phyloP scores from a whole-genome alignment of 2,329 filamentous ascomycete species.

The Trichophyton equinum region DNA sequence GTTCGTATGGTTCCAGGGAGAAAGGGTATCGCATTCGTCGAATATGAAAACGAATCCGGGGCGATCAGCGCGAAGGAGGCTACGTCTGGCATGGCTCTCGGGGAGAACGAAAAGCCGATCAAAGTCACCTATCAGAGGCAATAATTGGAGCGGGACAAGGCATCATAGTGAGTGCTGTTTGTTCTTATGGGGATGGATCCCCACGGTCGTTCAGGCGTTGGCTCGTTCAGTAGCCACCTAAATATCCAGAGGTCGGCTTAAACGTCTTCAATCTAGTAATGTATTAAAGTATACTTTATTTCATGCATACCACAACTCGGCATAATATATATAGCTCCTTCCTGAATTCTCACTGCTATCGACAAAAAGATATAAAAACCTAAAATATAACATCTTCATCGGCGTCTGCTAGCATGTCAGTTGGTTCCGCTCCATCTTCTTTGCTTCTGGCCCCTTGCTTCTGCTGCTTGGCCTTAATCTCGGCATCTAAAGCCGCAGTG shows the following conservation, averaged over 20 bases:
- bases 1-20: constrained; percentile 78
- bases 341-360: not conserved
- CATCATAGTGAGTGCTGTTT: not conserved
- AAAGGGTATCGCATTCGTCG: constrained; percentile 84
- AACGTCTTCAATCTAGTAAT: not conserved
- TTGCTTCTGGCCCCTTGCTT: constrained; percentile 16
- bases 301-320: not conserved
- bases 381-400: constrained; percentile 75
- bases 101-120: constrained; percentile 61
- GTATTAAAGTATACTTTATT: not conserved
- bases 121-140: constrained; percentile 96
- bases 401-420: constrained; percentile 56
- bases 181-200: not conserved
- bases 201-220: constrained; percentile 12
- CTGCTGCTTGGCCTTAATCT: constrained; percentile 62
- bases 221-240: not conserved
- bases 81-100: constrained; percentile 71
- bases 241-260: not conserved
- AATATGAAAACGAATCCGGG: constrained; percentile 81
- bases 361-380: not conserved
- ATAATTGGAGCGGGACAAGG: constrained; percentile 31
- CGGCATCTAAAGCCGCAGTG: constrained; percentile 56
- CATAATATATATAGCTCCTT: not conserved
- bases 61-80: constrained; percentile 91
- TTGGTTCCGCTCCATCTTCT: constrained; percentile 6